A percentile compares a stretch with the other conserved stretches of the same genome.
Evolutionary conservation across 2,329 filamentous ascomycete genomes (phyloP).

Genomic region (Zymoseptoria crescenta): DNA sequence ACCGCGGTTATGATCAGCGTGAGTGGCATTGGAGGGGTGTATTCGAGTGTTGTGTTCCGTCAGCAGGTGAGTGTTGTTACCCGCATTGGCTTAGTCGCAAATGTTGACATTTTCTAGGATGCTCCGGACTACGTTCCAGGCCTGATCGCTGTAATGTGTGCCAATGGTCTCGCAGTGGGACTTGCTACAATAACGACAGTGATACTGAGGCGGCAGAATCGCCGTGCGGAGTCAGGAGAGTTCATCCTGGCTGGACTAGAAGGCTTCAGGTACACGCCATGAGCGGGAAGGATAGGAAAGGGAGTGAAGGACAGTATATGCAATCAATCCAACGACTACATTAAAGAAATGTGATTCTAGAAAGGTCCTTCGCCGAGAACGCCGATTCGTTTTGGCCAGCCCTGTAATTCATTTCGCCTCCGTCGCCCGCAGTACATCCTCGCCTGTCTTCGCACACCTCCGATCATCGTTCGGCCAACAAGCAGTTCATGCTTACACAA

Average conservation of each 20-base stretch:
- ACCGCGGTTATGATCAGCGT: slow-evolving; percentile 11
- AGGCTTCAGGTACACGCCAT: slow-evolving; percentile 18
- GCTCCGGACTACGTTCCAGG: slow-evolving; percentile 8
- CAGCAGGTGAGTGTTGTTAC: slow-evolving; percentile 4
- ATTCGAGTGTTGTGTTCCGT: slow-evolving; percentile 12
- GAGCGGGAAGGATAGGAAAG: not conserved
- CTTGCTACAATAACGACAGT: slow-evolving; percentile 29
- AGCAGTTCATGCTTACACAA: too few relatives aligned
- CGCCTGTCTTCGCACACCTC: too few relatives aligned
- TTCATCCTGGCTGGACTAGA: slow-evolving; percentile 29
- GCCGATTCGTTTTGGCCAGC: too few relatives aligned
- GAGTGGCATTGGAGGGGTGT: slow-evolving; percentile 9
- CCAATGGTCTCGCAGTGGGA: slow-evolving; percentile 28
- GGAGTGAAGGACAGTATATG: too few relatives aligned
- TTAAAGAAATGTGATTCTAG: too few relatives aligned
- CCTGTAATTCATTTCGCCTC: too few relatives aligned
- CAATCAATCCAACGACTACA: too few relatives aligned
- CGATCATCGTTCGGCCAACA: too few relatives aligned
- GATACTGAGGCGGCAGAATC: slow-evolving; percentile 30
- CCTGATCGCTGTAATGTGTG: slow-evolving; percentile 6
- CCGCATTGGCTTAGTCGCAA: too few relatives aligned
- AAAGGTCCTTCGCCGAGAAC: too few relatives aligned
- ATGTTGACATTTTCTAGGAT: slow-evolving; percentile 1
- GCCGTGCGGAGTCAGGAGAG: slow-evolving; percentile 33
- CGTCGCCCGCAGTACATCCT: too few relatives aligned